These are phyloP conservation scores for Microbotryum silenes-acaulis DNA, from an alignment of 1,284 basidiomycete genomes.

Conservation along the genomic window DNA sequence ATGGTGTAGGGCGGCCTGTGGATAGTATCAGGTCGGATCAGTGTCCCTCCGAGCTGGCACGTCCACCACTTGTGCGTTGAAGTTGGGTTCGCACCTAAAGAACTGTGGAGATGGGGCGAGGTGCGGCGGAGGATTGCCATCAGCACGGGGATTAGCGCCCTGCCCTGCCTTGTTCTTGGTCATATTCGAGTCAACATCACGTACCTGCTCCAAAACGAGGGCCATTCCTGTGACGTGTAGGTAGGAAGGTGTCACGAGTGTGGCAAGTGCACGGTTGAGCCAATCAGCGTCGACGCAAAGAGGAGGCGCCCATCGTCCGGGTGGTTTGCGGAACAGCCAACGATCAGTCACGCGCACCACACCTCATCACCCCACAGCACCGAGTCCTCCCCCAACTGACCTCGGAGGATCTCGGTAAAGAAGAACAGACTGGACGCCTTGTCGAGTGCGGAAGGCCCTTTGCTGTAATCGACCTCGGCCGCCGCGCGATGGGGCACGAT, in stretches of 20 bases:
- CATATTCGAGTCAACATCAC: conserved; percentile 51
- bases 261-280: too few species aligned
- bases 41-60: too few species aligned
- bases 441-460: conserved; percentile 74
- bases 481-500: too few species aligned
- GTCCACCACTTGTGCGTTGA: too few species aligned
- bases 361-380: neutral
- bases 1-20: conserved; percentile 83
- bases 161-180: neutral
- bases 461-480: conserved; percentile 41
- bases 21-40: neutral
- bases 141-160: neutral
- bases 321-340: too few species aligned
- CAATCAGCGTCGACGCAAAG: too few species aligned
- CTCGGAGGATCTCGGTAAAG: conserved; percentile 95
- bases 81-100: conserved; percentile 27
- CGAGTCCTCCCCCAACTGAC: conserved; percentile 45
- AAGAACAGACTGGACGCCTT: conserved; percentile 96
- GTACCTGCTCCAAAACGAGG: conserved; percentile 95
- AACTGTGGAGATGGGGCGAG: conserved; percentile 18
- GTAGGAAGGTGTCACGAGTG: too few species aligned
- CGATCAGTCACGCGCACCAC: too few species aligned
- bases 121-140: neutral
- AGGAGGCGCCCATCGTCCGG: too few species aligned
- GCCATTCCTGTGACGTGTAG: conserved; percentile 55